Evolutionary conservation across 2,329 filamentous ascomycete genomes (phyloP).

Genomic region (Colletotrichum sp.): DNA sequence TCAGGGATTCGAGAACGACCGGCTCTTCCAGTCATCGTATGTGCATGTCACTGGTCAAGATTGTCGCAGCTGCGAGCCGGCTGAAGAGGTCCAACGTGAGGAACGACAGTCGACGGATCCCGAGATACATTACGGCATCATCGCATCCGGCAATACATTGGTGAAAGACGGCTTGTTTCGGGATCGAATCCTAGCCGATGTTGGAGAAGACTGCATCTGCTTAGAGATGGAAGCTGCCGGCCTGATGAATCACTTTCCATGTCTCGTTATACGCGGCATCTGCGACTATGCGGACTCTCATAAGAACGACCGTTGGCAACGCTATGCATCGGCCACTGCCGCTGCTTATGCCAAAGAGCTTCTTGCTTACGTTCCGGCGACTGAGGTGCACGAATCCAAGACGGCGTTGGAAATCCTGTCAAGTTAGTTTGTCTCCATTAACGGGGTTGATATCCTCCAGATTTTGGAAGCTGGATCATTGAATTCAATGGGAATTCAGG

Average conservation of each 20-base stretch:
- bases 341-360: constrained; percentile 29
- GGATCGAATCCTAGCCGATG: constrained; percentile 28
- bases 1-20: constrained; percentile 19
- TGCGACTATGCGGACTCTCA: constrained; percentile 45
- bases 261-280: constrained; percentile 41
- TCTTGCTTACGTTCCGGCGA: fast-evolving
- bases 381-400: fast-evolving
- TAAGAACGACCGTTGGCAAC: constrained; percentile 42
- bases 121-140: constrained; percentile 26
- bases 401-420: not conserved
- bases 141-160: constrained; percentile 38
- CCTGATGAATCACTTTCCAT: constrained; percentile 31
- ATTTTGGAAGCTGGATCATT: too few relatives aligned
- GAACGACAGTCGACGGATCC: not conserved
- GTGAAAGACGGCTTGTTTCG: constrained; percentile 41
- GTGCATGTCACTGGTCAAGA: not conserved
- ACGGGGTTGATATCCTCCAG: too few relatives aligned
- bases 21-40: constrained; percentile 10
- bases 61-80: not conserved
- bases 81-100: not conserved
- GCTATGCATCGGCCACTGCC: constrained; percentile 37
- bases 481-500: too few relatives aligned
- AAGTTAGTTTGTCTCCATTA: too few relatives aligned
- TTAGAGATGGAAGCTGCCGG: constrained; percentile 37
- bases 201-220: constrained; percentile 25